A percentile compares a stretch with the other conserved stretches of the same genome.
These are phyloP conservation scores for Pleurotus sapidus DNA, from an alignment of 768 basidiomycete species.

Conservation along the genomic window DNA sequence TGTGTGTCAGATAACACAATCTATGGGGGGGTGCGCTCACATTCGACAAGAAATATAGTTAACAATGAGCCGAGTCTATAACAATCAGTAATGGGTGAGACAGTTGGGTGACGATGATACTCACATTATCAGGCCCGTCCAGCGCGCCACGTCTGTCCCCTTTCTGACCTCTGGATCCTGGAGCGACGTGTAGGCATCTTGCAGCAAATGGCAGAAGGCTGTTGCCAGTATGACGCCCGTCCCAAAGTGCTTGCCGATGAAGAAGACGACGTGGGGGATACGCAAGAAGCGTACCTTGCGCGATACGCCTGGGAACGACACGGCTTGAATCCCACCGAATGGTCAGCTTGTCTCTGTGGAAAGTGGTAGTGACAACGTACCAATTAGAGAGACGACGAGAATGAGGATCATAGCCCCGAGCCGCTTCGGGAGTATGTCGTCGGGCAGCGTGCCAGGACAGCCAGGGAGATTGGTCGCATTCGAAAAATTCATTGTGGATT, in stretches of 20 bases:
- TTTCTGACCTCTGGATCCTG: slow-evolving; percentile 40
- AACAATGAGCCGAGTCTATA: slow-evolving; percentile 64
- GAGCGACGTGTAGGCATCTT: slow-evolving; percentile 70
- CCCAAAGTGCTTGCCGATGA: slow-evolving; percentile 87
- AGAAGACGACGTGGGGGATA: slow-evolving; percentile 70
- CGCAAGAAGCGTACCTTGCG: slow-evolving; percentile 48
- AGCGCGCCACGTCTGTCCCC: slow-evolving; percentile 46
- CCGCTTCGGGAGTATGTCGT: background rate
- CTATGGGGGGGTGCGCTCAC: slow-evolving; percentile 35
- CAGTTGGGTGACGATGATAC: no score
- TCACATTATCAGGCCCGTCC: slow-evolving; percentile 74
- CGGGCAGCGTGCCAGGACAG: no score
- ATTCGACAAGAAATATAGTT: slow-evolving; percentile 77
- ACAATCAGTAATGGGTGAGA: no score
- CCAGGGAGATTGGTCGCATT: no score
- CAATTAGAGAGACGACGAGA: slow-evolving; percentile 52
- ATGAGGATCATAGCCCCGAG: slow-evolving; percentile 46
- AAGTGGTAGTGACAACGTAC: no score
- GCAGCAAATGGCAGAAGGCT: slow-evolving; percentile 78
- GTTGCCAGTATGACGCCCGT: slow-evolving; percentile 82
- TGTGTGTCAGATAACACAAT: slow-evolving; percentile 2
- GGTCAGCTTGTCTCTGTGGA: background rate
- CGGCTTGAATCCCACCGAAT: slow-evolving; percentile 37
- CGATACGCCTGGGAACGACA: slow-evolving; percentile 69
- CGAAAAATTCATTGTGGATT: no score